Base-by-base conservation (phyloP, 805 yeast genomes). In the Myxozyma neotropica region DNA sequence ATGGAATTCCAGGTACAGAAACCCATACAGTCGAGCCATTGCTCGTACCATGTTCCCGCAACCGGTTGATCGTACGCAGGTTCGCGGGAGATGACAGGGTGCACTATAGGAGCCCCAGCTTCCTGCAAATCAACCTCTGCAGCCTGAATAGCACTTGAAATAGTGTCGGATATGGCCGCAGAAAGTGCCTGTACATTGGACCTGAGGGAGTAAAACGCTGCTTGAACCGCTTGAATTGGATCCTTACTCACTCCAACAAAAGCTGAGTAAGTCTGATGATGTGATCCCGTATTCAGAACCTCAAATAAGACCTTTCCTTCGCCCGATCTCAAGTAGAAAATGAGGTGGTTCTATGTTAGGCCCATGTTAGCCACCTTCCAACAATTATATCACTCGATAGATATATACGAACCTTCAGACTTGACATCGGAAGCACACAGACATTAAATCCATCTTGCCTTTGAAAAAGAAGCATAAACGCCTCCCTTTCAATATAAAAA, bases 1-100 rank as follows among this genome's bases (percentile, higher is more conserved):
- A 70, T 62, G 3, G 72, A 63, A 54, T 70, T 70, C 73, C 73
- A 70, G n/a, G 74, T 71, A 31, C 74, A 71, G 54, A 68, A 71
- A 40, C 70, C 71, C 29, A 72, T 60, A 8, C 61, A 61, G 26
- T 70, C 72, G 43, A 61, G 36, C 73, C 73, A 71, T 35, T 54
- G 39, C 26, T 55, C 65, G 21, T 58, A 54, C 68, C 68, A 65
- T 10, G 49, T 53, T 12, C 58, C 63, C n/a, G 48, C 13, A 8
- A 62, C 53, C 2, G 64, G 64, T 4, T 45, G 55, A 19, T 49
- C 38, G 13, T 19, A 33, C 2, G 23, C 31, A 15, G 21, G 24
- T 15, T 39, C 19, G 27, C 17, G 21, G 6, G 17, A 24, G 7
- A 47, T 44, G 8, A 31, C 46, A 5, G 58, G 61, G 12, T 45